Evolutionary conservation across 2,329 filamentous ascomycete species (phyloP), one percentile per base, ranked within the genome.

Genomic region (Escovopsis sp.): DNA sequence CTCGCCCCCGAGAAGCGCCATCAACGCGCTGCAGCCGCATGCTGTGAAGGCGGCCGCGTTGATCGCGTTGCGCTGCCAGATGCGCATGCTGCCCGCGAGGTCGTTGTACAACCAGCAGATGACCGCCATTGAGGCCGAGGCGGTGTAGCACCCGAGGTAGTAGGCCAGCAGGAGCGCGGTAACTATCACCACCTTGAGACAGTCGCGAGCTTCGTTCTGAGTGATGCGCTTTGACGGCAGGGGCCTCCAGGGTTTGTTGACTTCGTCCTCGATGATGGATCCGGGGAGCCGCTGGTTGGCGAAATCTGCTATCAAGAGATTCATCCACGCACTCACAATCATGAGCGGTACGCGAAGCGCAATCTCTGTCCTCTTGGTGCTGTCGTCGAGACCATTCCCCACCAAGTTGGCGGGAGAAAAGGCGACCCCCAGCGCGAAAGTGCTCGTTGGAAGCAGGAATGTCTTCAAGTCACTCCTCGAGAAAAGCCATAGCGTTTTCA

Each of bases 81-180:
- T 43, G 15, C 42, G 41, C 31, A 42, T 42, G 25, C 38, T 43
- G 37, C 45, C 53, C 1, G 43, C 41, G 1, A 61, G 50, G 29
- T 66, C 62, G 44, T 66, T 66, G 49, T 67, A 66, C 35, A 60
- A 48, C 53, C 56, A 62, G 1, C 51, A 56, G 16, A 57, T 34
- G 1, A 53, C 33, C 13, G 57, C 38, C 4, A 65, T 44, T 2
- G 55, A 33, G 1, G 52, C 43, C 5, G 51, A 52, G 35, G 61
- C 54, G 10, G 48, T 39, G n/a, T 45, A 44, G 3, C 47, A 51
- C 6, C 53, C 56, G 6, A 58, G 40, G 3, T 34, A 13, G 30
- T 47, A 47, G 42, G 44, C 53, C 24, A 57, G 27, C 13, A 42
- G 46, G 12, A 50, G 12, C 5, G 50, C 54, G 8, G 56, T 44